Percentiles rank a stretch among this genome's conserved stretches.
Conservation (phyloP, 2,329 filamentous ascomycete genomes). For the Biscogniauxia marginata region DNA sequence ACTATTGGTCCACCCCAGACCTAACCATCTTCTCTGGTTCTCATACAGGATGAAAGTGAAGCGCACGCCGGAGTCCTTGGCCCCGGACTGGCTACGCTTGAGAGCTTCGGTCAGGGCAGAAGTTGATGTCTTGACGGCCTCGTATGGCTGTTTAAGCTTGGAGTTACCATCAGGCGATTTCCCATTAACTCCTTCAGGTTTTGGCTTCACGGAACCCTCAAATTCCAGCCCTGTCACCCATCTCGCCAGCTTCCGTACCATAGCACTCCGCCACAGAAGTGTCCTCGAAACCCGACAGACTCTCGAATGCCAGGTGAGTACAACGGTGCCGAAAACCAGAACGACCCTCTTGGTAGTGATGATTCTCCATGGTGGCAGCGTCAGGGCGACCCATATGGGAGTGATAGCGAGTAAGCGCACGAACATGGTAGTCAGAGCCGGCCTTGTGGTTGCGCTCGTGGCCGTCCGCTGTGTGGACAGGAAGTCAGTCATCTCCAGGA, state of each 20-base stretch:
- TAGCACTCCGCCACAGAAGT: constrained; percentile 84
- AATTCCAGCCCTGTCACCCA: constrained; percentile 81
- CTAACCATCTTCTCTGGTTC: constrained; percentile 93
- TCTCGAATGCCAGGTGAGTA: constrained; percentile 88
- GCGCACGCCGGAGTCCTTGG: constrained; percentile 75
- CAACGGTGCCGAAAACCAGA: constrained; percentile 80
- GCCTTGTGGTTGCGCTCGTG: constrained; percentile 85
- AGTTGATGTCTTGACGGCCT: constrained; percentile 25
- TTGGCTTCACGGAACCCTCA: constrained; percentile 44
- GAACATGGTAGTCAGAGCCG: constrained; percentile 85
- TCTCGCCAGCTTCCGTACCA: constrained; percentile 66
- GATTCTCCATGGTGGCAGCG: constrained; percentile 77
- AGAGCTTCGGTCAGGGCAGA: constrained; percentile 35
- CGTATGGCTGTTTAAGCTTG: constrained; percentile 38
- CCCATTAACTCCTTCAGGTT: constrained; percentile 27
- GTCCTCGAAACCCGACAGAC: constrained; percentile 81
- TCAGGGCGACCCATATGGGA: constrained; percentile 82
- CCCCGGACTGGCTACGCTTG: constrained; percentile 38
- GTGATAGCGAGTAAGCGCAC: constrained; percentile 85
- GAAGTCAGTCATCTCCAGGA: constrained; percentile 88
- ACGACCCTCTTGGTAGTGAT: constrained; percentile 84
- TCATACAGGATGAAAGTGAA: constrained; percentile 98
- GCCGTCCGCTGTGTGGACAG: constrained; percentile 87
- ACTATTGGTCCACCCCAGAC: constrained; percentile 90
- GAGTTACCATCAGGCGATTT: constrained; percentile 18